Evolutionary conservation across 176 grass and related monocot genomes (phyloP).

Genomic region (Aegilops umbellulata): DNA sequence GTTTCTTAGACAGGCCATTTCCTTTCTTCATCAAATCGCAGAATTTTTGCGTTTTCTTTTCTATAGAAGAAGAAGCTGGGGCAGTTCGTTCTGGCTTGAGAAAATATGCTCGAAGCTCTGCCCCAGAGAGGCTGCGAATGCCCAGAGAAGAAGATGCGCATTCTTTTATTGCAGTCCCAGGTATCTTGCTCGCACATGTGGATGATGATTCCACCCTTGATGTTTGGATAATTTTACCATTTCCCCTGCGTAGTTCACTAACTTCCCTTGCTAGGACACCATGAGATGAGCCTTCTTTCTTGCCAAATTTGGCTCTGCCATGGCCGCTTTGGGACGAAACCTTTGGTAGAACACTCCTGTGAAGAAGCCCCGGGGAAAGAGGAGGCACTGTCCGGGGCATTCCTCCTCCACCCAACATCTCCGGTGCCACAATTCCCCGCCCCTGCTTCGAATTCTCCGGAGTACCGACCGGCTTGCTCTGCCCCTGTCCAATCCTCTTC

Average conservation of each 20-base stretch:
- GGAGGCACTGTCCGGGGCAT: background rate
- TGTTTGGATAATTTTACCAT: background rate
- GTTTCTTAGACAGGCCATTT: background rate
- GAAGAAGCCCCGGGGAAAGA: background rate
- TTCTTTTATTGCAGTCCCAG: background rate
- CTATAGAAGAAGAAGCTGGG: background rate
- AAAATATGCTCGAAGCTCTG: background rate
- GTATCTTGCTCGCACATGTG: background rate
- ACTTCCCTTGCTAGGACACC: background rate
- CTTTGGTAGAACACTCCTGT: background rate
- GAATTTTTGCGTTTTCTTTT: background rate
- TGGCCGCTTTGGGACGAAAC: background rate
- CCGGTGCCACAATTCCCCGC: background rate
- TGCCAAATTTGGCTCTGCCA: background rate
- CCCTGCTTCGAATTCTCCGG: background rate
- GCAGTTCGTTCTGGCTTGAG: background rate
- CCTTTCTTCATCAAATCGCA: background rate
- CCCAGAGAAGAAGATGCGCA: background rate
- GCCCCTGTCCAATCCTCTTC: background rate
- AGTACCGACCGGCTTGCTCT: background rate
- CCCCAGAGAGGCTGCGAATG: background rate
- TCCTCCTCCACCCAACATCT: background rate
- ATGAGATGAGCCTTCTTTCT: slow-evolving; percentile 6
- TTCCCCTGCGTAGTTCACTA: background rate
- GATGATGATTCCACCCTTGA: background rate